phyloP scores from a whole-genome alignment of 768 basidiomycete species.

The Brasilioporus rufonigricans region DNA sequence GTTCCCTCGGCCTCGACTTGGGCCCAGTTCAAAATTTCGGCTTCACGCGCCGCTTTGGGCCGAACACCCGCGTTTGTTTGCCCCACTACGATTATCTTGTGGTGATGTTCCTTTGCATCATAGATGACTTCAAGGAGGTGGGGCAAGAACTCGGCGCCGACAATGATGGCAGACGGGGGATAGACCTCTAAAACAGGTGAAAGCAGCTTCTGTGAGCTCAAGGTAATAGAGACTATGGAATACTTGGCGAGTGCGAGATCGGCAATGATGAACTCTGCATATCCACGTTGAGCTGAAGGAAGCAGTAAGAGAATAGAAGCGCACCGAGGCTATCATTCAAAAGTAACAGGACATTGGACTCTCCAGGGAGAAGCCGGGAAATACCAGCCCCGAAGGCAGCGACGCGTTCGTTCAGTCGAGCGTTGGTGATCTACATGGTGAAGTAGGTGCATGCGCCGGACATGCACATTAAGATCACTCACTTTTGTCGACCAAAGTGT shows the following conservation, averaged over 20 bases:
- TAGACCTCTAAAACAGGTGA: slow-evolving; percentile 61
- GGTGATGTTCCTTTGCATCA: slow-evolving; percentile 51
- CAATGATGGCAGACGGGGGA: slow-evolving; percentile 72
- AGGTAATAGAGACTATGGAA: slow-evolving; percentile 66
- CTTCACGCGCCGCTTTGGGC: slow-evolving; percentile 48
- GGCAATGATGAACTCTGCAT: slow-evolving; percentile 69
- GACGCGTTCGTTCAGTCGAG: slow-evolving; percentile 65
- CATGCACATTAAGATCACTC: slow-evolving; percentile 8
- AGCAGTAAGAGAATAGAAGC: slow-evolving; percentile 11
- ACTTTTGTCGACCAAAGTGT: slow-evolving; percentile 83
- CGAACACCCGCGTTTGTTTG: slow-evolving; percentile 47
- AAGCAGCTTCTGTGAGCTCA: slow-evolving; percentile 59
- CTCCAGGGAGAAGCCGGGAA: slow-evolving; percentile 49
- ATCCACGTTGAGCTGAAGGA: background rate
- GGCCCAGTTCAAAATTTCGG: slow-evolving; percentile 61
- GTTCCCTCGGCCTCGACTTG: slow-evolving; percentile 71
- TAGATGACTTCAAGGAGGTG: slow-evolving; percentile 71
- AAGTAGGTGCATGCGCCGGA: background rate
- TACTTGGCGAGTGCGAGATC: slow-evolving; percentile 77
- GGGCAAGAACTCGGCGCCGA: slow-evolving; percentile 62
- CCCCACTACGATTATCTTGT: slow-evolving; percentile 72
- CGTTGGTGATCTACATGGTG: slow-evolving; percentile 66
- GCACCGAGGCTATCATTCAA: slow-evolving; percentile 78
- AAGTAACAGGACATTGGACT: slow-evolving; percentile 70
- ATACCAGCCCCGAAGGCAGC: slow-evolving; percentile 74